A percentile compares a stretch with the other conserved stretches of the same genome.
phyloP scores from a whole-genome alignment of 352 stramenopile genomes.

The Phytophthora sansomeana region DNA sequence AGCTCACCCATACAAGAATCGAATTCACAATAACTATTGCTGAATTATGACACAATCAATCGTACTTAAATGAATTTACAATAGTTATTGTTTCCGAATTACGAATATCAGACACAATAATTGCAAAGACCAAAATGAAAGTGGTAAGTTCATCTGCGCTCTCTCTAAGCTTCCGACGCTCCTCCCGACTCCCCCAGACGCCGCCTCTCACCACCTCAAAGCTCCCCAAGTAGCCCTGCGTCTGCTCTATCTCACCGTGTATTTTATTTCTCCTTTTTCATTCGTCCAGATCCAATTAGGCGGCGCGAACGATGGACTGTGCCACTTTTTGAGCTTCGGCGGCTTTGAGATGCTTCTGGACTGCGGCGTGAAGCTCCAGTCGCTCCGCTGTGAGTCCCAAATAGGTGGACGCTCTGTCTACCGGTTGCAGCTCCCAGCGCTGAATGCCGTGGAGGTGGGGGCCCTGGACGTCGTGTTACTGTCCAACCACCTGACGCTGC shows the following conservation, averaged over 20 bases:
- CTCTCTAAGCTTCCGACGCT: neutral
- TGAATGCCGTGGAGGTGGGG: slow-evolving; percentile 60
- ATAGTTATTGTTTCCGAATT: too few species aligned
- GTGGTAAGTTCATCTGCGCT: slow-evolving; percentile 29
- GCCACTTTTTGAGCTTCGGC: slow-evolving; percentile 82
- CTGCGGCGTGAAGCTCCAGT: slow-evolving; percentile 57
- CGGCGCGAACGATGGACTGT: slow-evolving; percentile 70
- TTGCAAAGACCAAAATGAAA: slow-evolving; percentile 35
- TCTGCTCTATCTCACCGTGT: slow-evolving; percentile 21
- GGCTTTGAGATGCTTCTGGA: slow-evolving; percentile 87
- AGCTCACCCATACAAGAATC: too few species aligned
- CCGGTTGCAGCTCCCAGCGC: slow-evolving; percentile 42
- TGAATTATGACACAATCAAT: too few species aligned
- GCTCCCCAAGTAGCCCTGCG: slow-evolving; percentile 4
- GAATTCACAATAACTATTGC: too few species aligned
- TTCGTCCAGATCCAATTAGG: slow-evolving; percentile 76
- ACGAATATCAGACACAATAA: slow-evolving; percentile 1
- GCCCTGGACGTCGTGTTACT: slow-evolving; percentile 79
- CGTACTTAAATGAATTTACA: too few species aligned
- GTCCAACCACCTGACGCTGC: slow-evolving; percentile 75
- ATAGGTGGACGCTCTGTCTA: slow-evolving; percentile 22
- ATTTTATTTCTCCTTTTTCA: slow-evolving; percentile 20
- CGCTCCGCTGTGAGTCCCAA: neutral
- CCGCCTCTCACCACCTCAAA: neutral
- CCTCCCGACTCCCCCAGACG: slow-evolving; percentile 4